Percentiles rank a stretch among this genome's conserved stretches.
These are phyloP conservation scores for Sarocladium strictum DNA, from an alignment of 2,329 filamentous ascomycete species.

Conservation along the genomic window DNA sequence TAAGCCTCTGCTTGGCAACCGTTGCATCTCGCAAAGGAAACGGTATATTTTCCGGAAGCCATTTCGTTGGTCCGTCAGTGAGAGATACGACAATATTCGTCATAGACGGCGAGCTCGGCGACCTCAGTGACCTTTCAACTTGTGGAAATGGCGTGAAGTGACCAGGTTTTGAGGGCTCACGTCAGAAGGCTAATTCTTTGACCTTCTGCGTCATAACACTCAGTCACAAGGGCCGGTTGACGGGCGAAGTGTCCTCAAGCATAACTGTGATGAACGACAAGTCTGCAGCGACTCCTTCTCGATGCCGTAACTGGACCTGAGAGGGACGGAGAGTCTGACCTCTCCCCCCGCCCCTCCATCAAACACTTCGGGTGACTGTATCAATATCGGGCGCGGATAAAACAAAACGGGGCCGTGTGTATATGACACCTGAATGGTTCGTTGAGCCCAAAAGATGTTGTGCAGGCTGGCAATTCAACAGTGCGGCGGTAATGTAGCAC, in stretches of 20 bases:
- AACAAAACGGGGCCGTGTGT: too few relatives aligned
- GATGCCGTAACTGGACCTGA: too few relatives aligned
- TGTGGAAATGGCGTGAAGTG: background rate
- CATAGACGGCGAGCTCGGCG: background rate
- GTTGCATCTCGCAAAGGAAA: background rate
- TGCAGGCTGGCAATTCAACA: too few relatives aligned
- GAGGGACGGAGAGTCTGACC: too few relatives aligned
- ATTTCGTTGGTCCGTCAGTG: background rate
- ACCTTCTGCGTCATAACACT: background rate
- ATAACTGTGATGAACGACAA: too few relatives aligned
- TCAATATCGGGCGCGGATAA: too few relatives aligned
- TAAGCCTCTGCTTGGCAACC: background rate
- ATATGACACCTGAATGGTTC: too few relatives aligned
- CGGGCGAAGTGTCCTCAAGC: background rate
- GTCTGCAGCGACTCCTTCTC: background rate
- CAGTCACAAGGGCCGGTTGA: background rate
- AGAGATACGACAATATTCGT: background rate
- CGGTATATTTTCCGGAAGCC: too few relatives aligned
- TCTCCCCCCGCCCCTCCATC: too few relatives aligned
- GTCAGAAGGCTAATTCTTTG: slow-evolving; percentile 2
- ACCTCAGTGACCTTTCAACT: background rate
- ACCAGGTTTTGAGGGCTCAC: background rate
- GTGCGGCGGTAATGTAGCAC: too few relatives aligned
- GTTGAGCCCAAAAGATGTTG: too few relatives aligned
- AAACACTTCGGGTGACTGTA: too few relatives aligned